phyloP scores from a whole-genome alignment of 306 rosid species.

The barrel medic (Medicago truncatula) region MtrunA17r5.0-ANR NC_053044.1:34116001-34116500 shows the following conservation, averaged over 20 bases:
- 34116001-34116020: not conserved
- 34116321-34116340: slow-evolving; percentile 2
- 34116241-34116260: slow-evolving; percentile 97
- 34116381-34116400: slow-evolving; percentile 24
- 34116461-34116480: slow-evolving; percentile 69
- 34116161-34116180: slow-evolving; percentile 93
- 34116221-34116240: slow-evolving; percentile 98
- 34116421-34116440: slow-evolving; percentile 88
- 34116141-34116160: slow-evolving; percentile 83
- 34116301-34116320: slow-evolving; percentile 76
- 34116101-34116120: slow-evolving; percentile 99
- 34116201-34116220: slow-evolving; percentile 85
- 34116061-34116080: slow-evolving; percentile 46
- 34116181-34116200: slow-evolving; percentile 88
- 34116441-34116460: slow-evolving; percentile 54
- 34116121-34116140: slow-evolving; percentile 94
- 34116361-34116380: not conserved
- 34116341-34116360: slow-evolving; percentile 19
- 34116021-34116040: not conserved
- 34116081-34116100: slow-evolving; percentile 95
- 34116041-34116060: slow-evolving; percentile 10
- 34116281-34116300: slow-evolving; percentile 96
- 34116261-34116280: slow-evolving; percentile 97
- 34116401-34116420: slow-evolving; percentile 71
- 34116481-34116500: slow-evolving; percentile 12